A percentile compares a stretch with the other conserved stretches of the same genome.
These are phyloP conservation scores for Lachnellula arida DNA, from an alignment of 2,329 filamentous ascomycete genomes.

Conservation along the genomic window DNA sequence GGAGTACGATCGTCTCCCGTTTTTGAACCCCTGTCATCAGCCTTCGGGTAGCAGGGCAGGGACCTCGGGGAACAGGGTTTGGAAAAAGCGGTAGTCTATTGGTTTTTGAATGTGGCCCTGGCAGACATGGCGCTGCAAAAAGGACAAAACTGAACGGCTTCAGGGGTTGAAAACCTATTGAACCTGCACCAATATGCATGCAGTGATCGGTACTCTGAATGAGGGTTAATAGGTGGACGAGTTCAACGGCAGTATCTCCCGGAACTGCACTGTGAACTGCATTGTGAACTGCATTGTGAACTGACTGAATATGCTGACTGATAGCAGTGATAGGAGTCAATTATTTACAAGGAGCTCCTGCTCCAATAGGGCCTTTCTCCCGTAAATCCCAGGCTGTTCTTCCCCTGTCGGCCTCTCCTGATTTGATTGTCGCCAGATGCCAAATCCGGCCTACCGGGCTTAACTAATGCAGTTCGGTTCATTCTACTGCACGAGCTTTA, in stretches of 20 bases:
- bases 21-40: not conserved
- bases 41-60: not conserved
- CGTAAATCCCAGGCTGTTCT: too few species aligned
- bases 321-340: too few species aligned
- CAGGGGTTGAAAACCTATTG: not conserved
- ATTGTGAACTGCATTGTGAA: too few species aligned
- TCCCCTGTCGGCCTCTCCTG: too few species aligned
- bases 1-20: not conserved
- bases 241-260: not conserved
- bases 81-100: not conserved
- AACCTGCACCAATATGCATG: not conserved
- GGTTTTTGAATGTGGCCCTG: not conserved
- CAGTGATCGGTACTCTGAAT: not conserved
- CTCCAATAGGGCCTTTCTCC: too few species aligned
- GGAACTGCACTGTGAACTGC: too few species aligned
- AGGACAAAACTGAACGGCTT: not conserved
- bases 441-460: constrained; percentile 1
- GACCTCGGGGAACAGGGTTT: not conserved
- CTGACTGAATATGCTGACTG: too few species aligned
- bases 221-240: not conserved
- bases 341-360: too few species aligned
- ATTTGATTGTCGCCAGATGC: not conserved
- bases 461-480: not conserved
- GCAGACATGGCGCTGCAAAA: not conserved
- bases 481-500: not conserved